Base-by-base conservation (phyloP, 139 green algal genomes). In the Micromonas pusilla region DNA sequence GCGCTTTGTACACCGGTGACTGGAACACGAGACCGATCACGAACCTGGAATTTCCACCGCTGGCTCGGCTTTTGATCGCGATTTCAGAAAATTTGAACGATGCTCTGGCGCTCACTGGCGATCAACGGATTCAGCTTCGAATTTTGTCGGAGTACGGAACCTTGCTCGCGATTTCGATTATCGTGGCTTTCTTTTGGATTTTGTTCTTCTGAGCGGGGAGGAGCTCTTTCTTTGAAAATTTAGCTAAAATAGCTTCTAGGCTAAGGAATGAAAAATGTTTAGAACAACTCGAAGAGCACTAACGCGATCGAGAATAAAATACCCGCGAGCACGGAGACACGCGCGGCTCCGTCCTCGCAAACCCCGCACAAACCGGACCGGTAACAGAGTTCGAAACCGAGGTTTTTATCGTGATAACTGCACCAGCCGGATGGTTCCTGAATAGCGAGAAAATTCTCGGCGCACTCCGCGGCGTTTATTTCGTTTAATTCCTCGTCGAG, bases 1-100 rank as follows among this genome's bases (percentile, higher is more conserved):
- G 31, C 9, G 66, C 52, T 19, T 31, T 75, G 25, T 75, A 75
- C 37, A 62, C 6, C 20, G 68, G 68, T n/a, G 68, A 75, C 53
- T 75, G 68, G 68, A 75, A 62, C 23, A 38, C 52, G 20, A 34
- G 68, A 62, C 68, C 68, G 31, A 63, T 75, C 26, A n/a, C n/a
- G 0, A 36, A 38, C n/a, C 60, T 33, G 19, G 68, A 75, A 23
- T 63, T 75, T 63, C 20, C 37, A 36, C 68, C 37, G 0, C 62
- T 75, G 37, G 68, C 53, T 33, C 25, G 37, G 1, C 25, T 75
- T 33, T 32, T 75, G 1, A n/a, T 75, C 23, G 19, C 25, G 23
- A 34, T 75, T 32, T 75, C 68, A 19, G 21, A 36, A 26, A 38
- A 39, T 37, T 36, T 75, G 37, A 75, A 75, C 37, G 62, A 6